Evolutionary conservation across 2,329 filamentous ascomycete genomes (phyloP), one percentile per base, ranked within the genome.

Genomic region (Coniochaeta sp.): DNA sequence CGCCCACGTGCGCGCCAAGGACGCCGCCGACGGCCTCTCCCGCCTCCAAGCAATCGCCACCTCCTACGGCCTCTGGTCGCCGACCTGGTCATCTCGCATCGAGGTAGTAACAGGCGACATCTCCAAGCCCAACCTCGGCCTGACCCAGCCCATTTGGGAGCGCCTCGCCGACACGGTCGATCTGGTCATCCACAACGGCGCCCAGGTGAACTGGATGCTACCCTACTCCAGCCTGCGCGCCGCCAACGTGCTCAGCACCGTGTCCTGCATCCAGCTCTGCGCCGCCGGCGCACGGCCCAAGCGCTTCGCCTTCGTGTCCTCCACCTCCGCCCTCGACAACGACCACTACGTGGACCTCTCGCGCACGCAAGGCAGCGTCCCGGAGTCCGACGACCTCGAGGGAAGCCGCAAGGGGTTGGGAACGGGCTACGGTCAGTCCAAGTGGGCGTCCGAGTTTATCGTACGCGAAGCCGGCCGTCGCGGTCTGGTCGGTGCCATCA

Each of bases 61-160:
- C 22, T 14, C 42, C 13, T 46, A 46, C 24, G 42, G 42, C n/a
- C 42, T 27, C 13, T 46, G 42, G 22, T 46, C 24, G 18, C 40
- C 40, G 13, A 26, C 40, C 10, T 45, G 40, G 40, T 13, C 40
- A 13, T 46, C 42, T 13, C 26, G 42, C 20, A 26, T 46, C 5
- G 42, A 46, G 42, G 42, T 46, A 26, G 42, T 46, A 22, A 22
- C 27, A n/a, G 58, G 63, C 30, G 65, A 77, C n/a, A 56, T 65
- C 6, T 13, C 53, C 2, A 14, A 30, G 6, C 57, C 58, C 0
- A 24, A 32, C 1, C 51, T 68, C 0, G 62, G 63, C 0, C 60
- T 67, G 4, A 48, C 53, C 1, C 14, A 51, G 4, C 24, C 24
- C 8, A 26, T 20, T 3, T 16, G 42, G 12, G 8, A n/a, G 26